A percentile compares a stretch with the other conserved stretches of the same genome.
These are phyloP conservation scores for Anthracocystis walkeri DNA, from an alignment of 1,284 basidiomycete genomes.

Conservation along the genomic window DNA sequence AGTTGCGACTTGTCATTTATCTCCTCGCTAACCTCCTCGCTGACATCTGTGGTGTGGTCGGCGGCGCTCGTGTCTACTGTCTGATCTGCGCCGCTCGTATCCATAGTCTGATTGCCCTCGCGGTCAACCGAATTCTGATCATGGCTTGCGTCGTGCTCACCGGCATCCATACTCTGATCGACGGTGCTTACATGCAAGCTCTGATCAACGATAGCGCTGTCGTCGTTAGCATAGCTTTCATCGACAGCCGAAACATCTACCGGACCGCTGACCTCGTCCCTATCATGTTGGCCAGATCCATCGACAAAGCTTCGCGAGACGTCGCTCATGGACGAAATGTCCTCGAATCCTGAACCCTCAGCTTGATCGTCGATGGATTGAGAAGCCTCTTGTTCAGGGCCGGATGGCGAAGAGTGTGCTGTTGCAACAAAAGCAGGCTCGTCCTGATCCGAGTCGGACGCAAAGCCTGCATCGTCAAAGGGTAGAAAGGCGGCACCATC, in stretches of 20 bases:
- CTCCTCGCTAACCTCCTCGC: conserved; percentile 8
- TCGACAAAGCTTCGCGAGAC: conserved; percentile 32
- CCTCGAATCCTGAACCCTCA: background rate
- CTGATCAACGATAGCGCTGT: conserved; percentile 14
- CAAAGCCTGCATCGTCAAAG: conserved; percentile 30
- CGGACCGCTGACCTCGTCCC: conserved; percentile 6
- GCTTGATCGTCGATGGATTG: background rate
- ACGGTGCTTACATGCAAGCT: conserved; percentile 2
- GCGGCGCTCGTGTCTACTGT: conserved; percentile 3
- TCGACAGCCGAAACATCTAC: conserved; percentile 10
- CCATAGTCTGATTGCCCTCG: background rate
- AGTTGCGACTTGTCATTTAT: background rate
- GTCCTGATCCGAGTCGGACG: conserved; percentile 34
- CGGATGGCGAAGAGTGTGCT: background rate
- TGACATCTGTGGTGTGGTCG: background rate
- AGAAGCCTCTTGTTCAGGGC: background rate
- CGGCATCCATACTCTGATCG: conserved; percentile 11
- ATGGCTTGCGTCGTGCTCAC: conserved; percentile 1
- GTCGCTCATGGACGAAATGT: conserved; percentile 23
- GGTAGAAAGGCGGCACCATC: conserved; percentile 8
- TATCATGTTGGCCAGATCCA: conserved; percentile 1
- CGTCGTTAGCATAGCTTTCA: conserved; percentile 2
- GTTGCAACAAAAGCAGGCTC: conserved; percentile 2
- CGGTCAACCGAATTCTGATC: background rate
- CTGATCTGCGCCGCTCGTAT: background rate